phyloP scores from a whole-genome alignment of 257 asterid species.

The Forsythia suspensa region DNA sequence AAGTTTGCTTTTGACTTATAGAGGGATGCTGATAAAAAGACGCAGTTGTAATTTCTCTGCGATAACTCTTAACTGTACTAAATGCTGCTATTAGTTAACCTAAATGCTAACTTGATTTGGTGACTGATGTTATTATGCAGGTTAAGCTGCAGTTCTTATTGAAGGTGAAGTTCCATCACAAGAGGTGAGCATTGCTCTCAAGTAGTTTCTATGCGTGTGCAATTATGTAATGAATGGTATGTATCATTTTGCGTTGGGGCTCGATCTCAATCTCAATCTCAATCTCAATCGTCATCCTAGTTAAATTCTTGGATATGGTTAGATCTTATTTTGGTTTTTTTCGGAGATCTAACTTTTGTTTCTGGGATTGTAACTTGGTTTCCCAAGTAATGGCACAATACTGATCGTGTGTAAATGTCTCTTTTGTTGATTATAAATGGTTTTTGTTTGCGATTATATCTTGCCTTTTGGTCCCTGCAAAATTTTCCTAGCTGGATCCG shows the following conservation, averaged over 20 bases:
- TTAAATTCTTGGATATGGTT: constrained; percentile 12
- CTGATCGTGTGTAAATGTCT: neutral
- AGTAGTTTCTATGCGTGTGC: neutral
- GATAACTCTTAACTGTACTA: too few species aligned
- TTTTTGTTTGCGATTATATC: neutral
- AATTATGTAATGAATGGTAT: constrained; percentile 20
- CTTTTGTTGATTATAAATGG: neutral
- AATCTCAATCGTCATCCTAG: neutral
- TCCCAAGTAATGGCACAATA: constrained; percentile 6
- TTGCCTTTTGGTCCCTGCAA: too few species aligned
- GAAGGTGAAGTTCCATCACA: constrained; percentile 94
- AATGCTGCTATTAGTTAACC: neutral
- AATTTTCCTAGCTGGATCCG: neutral
- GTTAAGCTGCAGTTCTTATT: constrained; percentile 89
- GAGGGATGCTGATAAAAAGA: too few species aligned
- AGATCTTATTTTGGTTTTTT: constrained; percentile 53
- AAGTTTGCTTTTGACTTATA: too few species aligned
- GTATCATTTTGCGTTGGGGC: neutral
- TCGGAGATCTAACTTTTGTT: constrained; percentile 38
- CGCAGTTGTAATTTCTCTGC: too few species aligned
- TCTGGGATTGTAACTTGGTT: constrained; percentile 16
- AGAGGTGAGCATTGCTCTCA: constrained; percentile 41
- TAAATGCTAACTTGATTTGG: neutral
- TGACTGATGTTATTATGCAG: constrained; percentile 37
- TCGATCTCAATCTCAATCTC: constrained; percentile 3